Conservation (phyloP, 331 rosid genomes). For the Quercus lobata region DNA sequence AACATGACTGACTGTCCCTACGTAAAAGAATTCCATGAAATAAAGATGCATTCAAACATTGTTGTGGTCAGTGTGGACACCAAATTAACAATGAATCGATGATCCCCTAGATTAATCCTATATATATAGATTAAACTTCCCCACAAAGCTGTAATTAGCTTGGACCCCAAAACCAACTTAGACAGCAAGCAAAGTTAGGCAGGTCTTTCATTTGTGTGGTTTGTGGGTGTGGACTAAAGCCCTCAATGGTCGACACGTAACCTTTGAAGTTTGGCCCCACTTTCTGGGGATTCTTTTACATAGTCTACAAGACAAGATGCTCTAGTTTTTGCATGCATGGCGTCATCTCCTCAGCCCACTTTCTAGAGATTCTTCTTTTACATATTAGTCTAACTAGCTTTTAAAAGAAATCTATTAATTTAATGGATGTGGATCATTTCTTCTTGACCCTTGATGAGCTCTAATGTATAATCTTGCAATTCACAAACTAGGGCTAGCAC, state of each 20-base stretch:
- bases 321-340: too few species aligned
- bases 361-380: too few species aligned
- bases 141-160: background rate
- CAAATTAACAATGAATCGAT: background rate
- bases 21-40: too few species aligned
- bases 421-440: too few species aligned
- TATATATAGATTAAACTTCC: background rate
- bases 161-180: background rate
- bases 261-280: background rate
- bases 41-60: too few species aligned
- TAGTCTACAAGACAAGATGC: background rate
- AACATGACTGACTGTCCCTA: too few species aligned
- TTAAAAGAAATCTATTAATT: too few species aligned
- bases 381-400: too few species aligned
- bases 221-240: background rate
- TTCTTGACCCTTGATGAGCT: too few species aligned
- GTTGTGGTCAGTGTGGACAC: background rate
- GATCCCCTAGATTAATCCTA: background rate
- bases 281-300: background rate
- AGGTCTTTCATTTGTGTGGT: background rate
- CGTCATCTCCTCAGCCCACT: too few species aligned
- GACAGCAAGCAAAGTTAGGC: background rate
- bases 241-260: background rate
- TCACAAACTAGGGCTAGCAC: too few species aligned
- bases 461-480: too few species aligned